Evolutionary conservation across 139 green algal species (phyloP), one percentile per base, ranked within the genome.

Genomic region (Chlamydomonas incerta): DNA sequence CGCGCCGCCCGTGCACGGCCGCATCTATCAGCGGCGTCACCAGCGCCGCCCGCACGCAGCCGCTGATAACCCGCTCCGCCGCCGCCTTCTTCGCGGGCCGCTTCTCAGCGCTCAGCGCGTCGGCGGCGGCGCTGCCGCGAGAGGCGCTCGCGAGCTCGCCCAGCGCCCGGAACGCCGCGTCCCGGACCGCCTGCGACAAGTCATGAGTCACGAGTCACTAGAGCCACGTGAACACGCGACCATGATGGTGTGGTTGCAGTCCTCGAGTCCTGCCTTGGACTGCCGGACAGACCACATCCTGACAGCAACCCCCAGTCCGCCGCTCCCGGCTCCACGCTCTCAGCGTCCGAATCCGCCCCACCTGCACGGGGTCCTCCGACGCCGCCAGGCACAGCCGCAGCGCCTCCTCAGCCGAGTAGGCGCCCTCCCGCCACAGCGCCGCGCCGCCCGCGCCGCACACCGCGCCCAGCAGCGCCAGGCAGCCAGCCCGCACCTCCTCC

Each of bases 21-120:
- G 90, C 93, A 13, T 94, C 92, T 47, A 93, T 81, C 82, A 98
- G 93, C 14, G 95, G 95, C 46, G 73, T 57, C 24, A 89, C 84
- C 70, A 97, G 79, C 72, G 91, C 96, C 18, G 29, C 75, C 50
- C 35, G 34, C 55, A 87, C 63, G 55, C 65, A 87, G 47, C 82
- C 83, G 0, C 57, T 58, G 37, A 93, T 58, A 15, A 93, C 34
- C 66, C 88, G 87, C 80, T 96, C 92, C 47, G 94, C 89, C 29
- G 90, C 82, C 41, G 92, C 66, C 58, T 81, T 90, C 71, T 92
- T 90, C 34, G 85, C 87, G 31, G 92, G 86, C 76, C 90, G 91
- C 41, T 93, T 94, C 57, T 95, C 93, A 9, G 41, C 80, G 6
- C 80, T 81, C 35, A 92, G 71, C 2, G 83, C 85, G 24, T 86